A percentile compares a stretch with the other conserved stretches of the same genome.
These are phyloP conservation scores for Stephania japonica DNA, from an alignment of 164 flowering plant genomes.

Conservation along the genomic window DNA sequence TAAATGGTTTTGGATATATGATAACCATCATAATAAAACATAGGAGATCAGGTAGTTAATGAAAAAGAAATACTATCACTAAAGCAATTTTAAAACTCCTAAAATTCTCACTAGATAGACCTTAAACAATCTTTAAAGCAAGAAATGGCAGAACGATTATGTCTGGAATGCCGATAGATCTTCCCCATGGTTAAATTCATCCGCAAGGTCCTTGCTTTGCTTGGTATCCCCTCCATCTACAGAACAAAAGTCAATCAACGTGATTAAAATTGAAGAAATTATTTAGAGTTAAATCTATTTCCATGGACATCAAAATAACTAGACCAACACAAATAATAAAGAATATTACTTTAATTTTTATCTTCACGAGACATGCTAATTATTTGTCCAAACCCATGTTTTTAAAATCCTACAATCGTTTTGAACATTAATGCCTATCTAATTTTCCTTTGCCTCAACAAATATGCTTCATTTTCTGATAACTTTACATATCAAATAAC, in stretches of 20 bases:
- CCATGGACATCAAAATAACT: neutral
- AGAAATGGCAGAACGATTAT: conserved; percentile 66
- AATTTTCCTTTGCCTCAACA: neutral
- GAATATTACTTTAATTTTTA: neutral
- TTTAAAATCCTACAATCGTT: neutral
- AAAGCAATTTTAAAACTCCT: too few species aligned
- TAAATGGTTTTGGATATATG: neutral
- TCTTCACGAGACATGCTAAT: neutral
- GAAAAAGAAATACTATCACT: neutral
- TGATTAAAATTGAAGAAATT: neutral
- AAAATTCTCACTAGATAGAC: conserved; percentile 31
- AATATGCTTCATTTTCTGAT: neutral
- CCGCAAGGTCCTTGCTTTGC: conserved; percentile 74
- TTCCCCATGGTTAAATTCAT: conserved; percentile 86
- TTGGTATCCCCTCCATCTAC: conserved; percentile 93
- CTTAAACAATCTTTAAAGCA: conserved; percentile 89
- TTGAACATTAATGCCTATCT: neutral
- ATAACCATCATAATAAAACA: neutral
- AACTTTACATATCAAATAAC: neutral
- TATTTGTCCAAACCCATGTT: neutral
- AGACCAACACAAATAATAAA: neutral
- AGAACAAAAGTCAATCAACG: conserved; percentile 6
- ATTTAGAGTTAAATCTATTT: neutral
- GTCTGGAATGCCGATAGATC: conserved; percentile 67
- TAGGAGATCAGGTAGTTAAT: neutral